Evolutionary conservation across 306 rosid species (phyloP).

Genomic region (Rubus idaeus): DNA sequence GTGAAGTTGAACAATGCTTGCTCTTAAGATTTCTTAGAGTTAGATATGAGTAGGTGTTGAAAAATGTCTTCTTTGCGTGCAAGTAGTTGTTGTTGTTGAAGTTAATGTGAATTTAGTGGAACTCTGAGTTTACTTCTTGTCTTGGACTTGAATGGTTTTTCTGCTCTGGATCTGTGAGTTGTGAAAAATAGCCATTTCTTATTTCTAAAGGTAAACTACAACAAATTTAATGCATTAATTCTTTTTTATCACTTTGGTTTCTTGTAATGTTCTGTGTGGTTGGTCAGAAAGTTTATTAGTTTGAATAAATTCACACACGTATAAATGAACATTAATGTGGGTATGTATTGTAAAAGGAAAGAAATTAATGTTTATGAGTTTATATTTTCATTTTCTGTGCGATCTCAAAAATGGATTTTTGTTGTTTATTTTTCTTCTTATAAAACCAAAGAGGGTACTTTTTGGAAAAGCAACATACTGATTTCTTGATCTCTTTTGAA

Average conservation of each 20-base stretch:
- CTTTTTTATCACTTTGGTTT: background rate
- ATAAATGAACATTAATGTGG: constrained; percentile 3
- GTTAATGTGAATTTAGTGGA: constrained; percentile 35
- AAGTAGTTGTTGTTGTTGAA: constrained; percentile 37
- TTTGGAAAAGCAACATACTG: constrained; percentile 4
- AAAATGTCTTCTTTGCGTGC: constrained; percentile 19
- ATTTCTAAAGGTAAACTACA: background rate
- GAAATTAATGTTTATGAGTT: background rate
- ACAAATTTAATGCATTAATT: constrained; percentile 23
- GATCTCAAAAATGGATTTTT: constrained; percentile 8
- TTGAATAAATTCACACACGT: background rate
- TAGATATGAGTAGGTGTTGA: constrained; percentile 56
- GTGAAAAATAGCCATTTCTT: constrained; percentile 11
- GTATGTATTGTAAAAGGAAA: background rate
- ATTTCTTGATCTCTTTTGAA: constrained; percentile 14
- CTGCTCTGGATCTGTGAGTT: constrained; percentile 34
- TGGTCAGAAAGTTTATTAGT: constrained; percentile 29
- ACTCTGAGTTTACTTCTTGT: constrained; percentile 37
- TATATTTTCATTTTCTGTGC: background rate
- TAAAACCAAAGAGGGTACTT: constrained; percentile 5
- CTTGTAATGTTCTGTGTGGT: constrained; percentile 30
- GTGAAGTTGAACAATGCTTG: constrained; percentile 23
- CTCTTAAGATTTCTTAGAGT: constrained; percentile 28
- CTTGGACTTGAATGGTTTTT: constrained; percentile 22
- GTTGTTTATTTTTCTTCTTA: background rate